These are phyloP conservation scores for Heterobasidion annosum DNA, from an alignment of 1,284 basidiomycete species.

Conservation along the genomic window DNA sequence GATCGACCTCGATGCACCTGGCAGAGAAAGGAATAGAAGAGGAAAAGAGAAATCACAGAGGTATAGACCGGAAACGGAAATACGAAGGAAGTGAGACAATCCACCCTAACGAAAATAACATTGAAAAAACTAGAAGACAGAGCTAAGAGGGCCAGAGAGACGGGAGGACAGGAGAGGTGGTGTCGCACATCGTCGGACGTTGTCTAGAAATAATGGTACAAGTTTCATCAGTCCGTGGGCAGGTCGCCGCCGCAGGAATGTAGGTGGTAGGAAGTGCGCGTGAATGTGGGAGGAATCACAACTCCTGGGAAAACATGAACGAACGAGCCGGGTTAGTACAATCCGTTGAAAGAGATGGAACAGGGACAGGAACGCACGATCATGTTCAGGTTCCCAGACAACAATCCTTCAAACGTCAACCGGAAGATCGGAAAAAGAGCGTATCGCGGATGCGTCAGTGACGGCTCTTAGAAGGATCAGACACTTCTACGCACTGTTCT, in stretches of 20 bases:
- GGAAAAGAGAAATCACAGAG: too few relatives aligned
- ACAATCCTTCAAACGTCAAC: conserved; percentile 26
- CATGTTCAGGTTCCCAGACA: conserved; percentile 65
- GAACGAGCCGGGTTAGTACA: not conserved
- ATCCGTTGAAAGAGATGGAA: not conserved
- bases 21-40: too few relatives aligned
- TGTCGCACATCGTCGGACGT: not conserved
- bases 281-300: too few relatives aligned
- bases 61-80: too few relatives aligned
- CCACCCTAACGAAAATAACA: too few relatives aligned
- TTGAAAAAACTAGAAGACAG: too few relatives aligned
- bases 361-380: conserved; percentile 34
- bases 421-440: too few relatives aligned
- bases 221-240: not conserved
- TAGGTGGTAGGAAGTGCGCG: too few relatives aligned
- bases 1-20: too few relatives aligned
- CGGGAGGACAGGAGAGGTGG: not conserved
- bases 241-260: not conserved
- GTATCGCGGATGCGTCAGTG: too few relatives aligned
- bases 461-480: not conserved
- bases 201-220: conserved; percentile 1
- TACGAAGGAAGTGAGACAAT: too few relatives aligned
- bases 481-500: conserved; percentile 61
- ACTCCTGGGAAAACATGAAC: too few relatives aligned
- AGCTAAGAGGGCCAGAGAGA: not conserved